Conservation (phyloP, 148 eudicot genomes). For the Fallopia convolvulus region DNA sequence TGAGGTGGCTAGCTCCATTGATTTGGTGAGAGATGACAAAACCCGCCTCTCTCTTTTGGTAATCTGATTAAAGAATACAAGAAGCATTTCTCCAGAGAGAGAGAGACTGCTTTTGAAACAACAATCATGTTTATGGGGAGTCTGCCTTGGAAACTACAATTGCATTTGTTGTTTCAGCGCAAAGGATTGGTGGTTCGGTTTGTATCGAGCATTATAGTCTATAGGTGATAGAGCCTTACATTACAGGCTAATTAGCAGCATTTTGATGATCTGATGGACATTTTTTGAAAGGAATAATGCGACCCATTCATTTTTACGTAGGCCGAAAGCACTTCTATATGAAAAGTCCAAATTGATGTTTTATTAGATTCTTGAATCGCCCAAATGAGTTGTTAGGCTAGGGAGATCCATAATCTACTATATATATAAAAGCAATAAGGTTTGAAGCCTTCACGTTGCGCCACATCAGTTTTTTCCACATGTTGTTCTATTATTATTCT, state of each 20-base stretch:
- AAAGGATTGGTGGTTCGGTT: not conserved
- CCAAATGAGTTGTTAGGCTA: no score
- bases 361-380: no score
- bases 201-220: not conserved
- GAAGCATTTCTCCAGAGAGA: not conserved
- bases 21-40: constrained; percentile 45
- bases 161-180: not conserved
- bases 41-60: not conserved
- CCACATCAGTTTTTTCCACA: no score
- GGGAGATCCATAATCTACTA: no score
- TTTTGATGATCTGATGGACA: not conserved
- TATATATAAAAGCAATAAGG: no score
- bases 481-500: no score
- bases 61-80: not conserved
- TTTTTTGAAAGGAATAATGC: not conserved
- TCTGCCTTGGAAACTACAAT: not conserved
- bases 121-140: not conserved
- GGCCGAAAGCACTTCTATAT: no score
- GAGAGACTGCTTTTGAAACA: not conserved
- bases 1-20: constrained; percentile 81
- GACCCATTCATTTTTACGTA: not conserved
- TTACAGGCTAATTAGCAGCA: not conserved
- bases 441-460: no score
- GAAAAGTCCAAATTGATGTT: not conserved
- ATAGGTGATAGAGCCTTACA: not conserved